Percentiles rank a stretch among this genome's conserved stretches.
phyloP scores from a whole-genome alignment of 306 rosid species.

The Quercus mongolica region DNA sequence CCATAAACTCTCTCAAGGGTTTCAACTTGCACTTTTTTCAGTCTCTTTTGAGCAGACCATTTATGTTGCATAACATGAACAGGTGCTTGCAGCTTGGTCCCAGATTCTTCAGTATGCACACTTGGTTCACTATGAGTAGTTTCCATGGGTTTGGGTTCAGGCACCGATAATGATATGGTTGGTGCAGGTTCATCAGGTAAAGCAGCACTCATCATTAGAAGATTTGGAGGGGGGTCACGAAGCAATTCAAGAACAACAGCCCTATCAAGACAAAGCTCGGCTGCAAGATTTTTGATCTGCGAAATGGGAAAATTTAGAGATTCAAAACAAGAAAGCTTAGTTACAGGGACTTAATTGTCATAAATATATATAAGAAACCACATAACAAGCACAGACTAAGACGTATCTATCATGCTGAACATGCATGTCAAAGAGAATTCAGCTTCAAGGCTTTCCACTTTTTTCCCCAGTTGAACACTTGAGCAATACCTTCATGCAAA shows the following conservation, averaged over 20 bases:
- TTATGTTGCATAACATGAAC: constrained; percentile 63
- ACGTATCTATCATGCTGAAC: constrained; percentile 9
- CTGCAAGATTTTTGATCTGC: constrained; percentile 88
- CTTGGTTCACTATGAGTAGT: constrained; percentile 32
- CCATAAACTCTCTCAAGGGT: constrained; percentile 74
- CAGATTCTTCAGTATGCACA: constrained; percentile 25
- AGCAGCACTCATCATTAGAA: constrained; percentile 74
- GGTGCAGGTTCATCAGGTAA: constrained; percentile 57
- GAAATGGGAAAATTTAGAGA: constrained; percentile 12
- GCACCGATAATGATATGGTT: constrained; percentile 11
- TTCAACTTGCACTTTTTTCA: constrained; percentile 71
- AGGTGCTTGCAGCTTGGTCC: constrained; percentile 42
- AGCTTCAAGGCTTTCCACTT: background rate
- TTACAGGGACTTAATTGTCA: background rate
- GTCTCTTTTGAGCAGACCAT: constrained; percentile 71
- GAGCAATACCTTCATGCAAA: background rate
- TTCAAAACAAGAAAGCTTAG: constrained; percentile 9
- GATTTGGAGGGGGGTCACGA: constrained; percentile 82
- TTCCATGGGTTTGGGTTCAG: constrained; percentile 42
- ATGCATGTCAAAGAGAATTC: background rate
- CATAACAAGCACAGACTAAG: background rate
- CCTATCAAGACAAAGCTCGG: constrained; percentile 92
- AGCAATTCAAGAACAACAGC: constrained; percentile 76
- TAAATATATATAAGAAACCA: background rate
- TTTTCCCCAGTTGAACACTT: background rate